Evolutionary conservation across 805 yeast genomes (phyloP), one percentile per base, ranked within the genome.

Genomic region (Kluyveromyces nonfermentans): DNA sequence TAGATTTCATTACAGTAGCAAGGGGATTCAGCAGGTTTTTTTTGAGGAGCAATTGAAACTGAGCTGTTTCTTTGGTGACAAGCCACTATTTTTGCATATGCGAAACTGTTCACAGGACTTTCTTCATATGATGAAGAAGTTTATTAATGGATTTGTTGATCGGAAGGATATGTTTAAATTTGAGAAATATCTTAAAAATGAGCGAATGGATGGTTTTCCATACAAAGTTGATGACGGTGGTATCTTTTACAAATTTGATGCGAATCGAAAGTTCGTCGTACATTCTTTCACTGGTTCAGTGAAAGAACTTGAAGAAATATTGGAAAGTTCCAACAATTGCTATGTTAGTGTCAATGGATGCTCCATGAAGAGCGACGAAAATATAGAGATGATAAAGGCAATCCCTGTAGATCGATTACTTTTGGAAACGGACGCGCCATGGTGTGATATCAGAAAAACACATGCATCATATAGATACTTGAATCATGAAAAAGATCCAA

Each of bases 371-470:
- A 78, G 85, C 0, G 77, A 76, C 45, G 88, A 83, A 49, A 87
- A 85, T 56, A 64, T 88, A 12, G 70, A 72, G 21, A 87, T 81
- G 19, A 86, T 81, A 0, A 64, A 67, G 35, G 54, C 60, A 19
- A 74, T 93, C n/a, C 97, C 97, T 0, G 55, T 78, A 7, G 77
- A 79, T 4, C 74, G 71, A 54, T 61, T 93, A 35, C 64, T 90
- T 72, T 74, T 93, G 8, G 99, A 93, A 59, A 90, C 97, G 0
- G 98, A 93, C 64, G 88, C 97, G 3, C 98, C 99, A 1, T 93
- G 98, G 98, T 93, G 99, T 67, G 97, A 89, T 57, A 77, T 93
- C 37, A 72, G 94, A 46, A 84, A 77, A 51, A 73, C 93, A 8
- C 96, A 87, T 59, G 86, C 87, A 2, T 75, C 93, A 14, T 78